These are phyloP conservation scores for Anisodus acutangulus DNA, from an alignment of 257 asterid species.

Conservation along the genomic window DNA sequence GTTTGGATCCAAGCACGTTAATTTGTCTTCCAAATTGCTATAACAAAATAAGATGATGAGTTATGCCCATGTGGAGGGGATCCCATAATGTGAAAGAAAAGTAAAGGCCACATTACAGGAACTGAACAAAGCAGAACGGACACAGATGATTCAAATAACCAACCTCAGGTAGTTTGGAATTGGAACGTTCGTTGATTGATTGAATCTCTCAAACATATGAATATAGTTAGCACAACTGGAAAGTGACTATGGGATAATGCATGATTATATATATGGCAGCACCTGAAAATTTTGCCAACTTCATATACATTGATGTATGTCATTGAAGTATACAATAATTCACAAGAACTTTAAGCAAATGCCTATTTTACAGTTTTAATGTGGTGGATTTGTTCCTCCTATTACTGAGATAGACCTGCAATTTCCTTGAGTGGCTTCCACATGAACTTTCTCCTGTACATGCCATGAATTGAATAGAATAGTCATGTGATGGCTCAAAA, in stretches of 20 bases:
- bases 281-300: background rate
- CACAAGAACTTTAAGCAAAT: background rate
- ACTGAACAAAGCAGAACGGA: background rate
- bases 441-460: conserved; percentile 74
- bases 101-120: too few species aligned
- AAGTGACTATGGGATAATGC: background rate
- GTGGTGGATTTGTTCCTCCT: background rate
- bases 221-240: background rate
- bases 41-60: too few species aligned
- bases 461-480: background rate
- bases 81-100: too few species aligned
- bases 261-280: background rate
- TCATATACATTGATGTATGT: conserved; percentile 5
- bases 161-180: background rate
- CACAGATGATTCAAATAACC: background rate
- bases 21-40: too few species aligned
- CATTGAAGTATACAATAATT: background rate
- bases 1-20: too few species aligned
- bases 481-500: background rate
- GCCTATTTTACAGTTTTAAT: background rate
- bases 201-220: background rate
- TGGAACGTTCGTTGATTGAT: background rate
- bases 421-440: conserved; percentile 87
- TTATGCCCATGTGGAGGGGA: too few species aligned
- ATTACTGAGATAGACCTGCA: conserved; percentile 52